Evolutionary conservation across 352 stramenopile species (phyloP), one percentile per base, ranked within the genome.

Genomic region (Poterioochromonas sp.): DNA sequence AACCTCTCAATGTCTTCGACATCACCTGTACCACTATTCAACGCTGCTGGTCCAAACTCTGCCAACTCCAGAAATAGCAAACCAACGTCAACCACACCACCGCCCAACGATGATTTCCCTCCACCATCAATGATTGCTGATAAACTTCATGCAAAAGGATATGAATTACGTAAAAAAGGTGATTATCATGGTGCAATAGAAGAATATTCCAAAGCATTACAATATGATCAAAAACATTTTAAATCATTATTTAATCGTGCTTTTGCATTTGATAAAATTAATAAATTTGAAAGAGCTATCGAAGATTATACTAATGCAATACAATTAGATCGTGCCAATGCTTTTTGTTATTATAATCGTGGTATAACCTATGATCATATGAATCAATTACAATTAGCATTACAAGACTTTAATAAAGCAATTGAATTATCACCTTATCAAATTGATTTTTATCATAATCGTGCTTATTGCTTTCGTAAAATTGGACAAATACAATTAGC

Each of bases 201-300:
- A 29, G 89, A 91, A 68, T 95, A 95, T 74, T 88, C 87, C 8
- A 82, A 83, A 53, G 89, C 89, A 20, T 88, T 94, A 44, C 78
- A 82, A 29, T 78, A 92, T 8, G 87, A 93, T 51, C 87, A 85
- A 37, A 85, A 78, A 0, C 90, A 95, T 73, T 95, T 95, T 80
- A 95, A 93, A 78, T 88, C 89, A 49, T 86, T 86, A 65, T 95
- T 93, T 79, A 95, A 95, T 70, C 88, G 90, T 41, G 90, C 86
- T 0, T 95, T 94, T 74, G 88, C 89, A 0, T 90, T 81, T 70
- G 88, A 94, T 82, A 93, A 93, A 83, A 90, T 91, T 85, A 86
- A 88, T 35, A 78, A 77, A 29, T 84, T 88, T 35, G 70, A 83
- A 70, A 81, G 87, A 62, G 91, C 88, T 68, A 86, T 86, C 41